Evolutionary conservation across 805 yeast genomes (phyloP).

Genomic region (Saturnispora quitensis): DNA sequence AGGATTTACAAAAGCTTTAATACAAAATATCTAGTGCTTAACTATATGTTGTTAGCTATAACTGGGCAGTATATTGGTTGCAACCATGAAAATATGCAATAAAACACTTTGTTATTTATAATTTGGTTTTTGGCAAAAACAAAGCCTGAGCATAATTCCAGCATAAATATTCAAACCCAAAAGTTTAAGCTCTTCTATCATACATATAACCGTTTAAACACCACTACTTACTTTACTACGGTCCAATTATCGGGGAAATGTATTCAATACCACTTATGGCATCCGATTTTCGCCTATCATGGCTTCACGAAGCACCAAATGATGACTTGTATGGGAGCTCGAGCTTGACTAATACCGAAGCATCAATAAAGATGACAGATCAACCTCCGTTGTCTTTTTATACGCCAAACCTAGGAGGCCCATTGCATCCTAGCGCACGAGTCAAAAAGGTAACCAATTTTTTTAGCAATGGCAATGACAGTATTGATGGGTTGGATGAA

Average conservation of each 20-base stretch:
- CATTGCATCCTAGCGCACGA: conserved; percentile 1
- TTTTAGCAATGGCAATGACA: not conserved
- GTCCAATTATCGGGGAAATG: not conserved
- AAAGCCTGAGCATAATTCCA: too few relatives aligned
- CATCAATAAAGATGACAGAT: not conserved
- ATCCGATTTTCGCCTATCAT: conserved; percentile 1
- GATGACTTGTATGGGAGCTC: conserved; percentile 3
- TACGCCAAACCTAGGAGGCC: conserved; percentile 8
- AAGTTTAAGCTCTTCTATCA: not conserved
- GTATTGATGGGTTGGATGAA: conserved; percentile 9
- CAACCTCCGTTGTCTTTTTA: conserved; percentile 13
- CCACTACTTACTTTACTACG: not conserved
- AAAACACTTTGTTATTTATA: too few relatives aligned
- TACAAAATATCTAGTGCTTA: too few relatives aligned
- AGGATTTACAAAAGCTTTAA: too few relatives aligned
- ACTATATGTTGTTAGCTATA: too few relatives aligned
- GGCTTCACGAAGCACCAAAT: conserved; percentile 1
- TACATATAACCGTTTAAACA: not conserved
- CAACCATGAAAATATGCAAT: too few relatives aligned
- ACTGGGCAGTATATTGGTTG: too few relatives aligned
- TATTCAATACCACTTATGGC: conserved; percentile 1
- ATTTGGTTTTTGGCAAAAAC: too few relatives aligned
- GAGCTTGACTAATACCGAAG: not conserved
- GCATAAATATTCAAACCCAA: too few relatives aligned
- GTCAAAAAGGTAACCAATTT: not conserved